phyloP scores from a whole-genome alignment of 768 basidiomycete genomes.

The Hysterangium stoloniferum region DNA sequence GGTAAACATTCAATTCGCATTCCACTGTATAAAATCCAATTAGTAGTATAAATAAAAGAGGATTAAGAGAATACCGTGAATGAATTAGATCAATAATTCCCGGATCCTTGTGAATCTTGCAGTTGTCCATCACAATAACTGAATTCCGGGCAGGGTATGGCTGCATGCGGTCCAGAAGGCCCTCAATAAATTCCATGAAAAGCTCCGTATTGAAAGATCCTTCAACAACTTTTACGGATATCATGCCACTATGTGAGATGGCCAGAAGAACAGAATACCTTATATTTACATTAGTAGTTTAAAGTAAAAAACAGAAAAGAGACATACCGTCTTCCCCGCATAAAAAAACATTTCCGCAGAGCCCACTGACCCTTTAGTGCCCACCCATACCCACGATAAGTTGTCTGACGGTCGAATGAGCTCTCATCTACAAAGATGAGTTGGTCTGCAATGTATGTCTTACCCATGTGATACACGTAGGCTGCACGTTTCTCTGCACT shows the following conservation, averaged over 20 bases:
- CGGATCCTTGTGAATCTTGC: conserved; percentile 17
- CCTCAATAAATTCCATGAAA: conserved; percentile 20
- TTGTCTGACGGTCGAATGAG: conserved; percentile 17
- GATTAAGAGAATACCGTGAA: not conserved
- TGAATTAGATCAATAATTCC: conserved; percentile 12
- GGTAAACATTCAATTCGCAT: conserved; percentile 15
- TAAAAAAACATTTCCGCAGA: conserved; percentile 16
- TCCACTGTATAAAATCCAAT: conserved; percentile 5
- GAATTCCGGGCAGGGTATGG: conserved; percentile 18
- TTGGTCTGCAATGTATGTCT: conserved; percentile 14
- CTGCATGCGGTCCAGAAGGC: conserved; percentile 14
- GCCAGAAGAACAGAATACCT: conserved; percentile 27
- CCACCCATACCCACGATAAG: conserved; percentile 19
- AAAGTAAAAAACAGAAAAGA: not conserved
- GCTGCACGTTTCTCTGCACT: conserved; percentile 5
- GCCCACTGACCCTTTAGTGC: conserved; percentile 17
- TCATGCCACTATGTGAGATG: conserved; percentile 21
- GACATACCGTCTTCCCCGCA: conserved; percentile 17
- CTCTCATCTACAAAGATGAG: conserved; percentile 24
- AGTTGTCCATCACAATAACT: conserved; percentile 23
- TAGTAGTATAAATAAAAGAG: not conserved
- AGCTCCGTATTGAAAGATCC: conserved; percentile 15
- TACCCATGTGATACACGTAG: conserved; percentile 4
- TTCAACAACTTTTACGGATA: conserved; percentile 19
- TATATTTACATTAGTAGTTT: not conserved